Evolutionary conservation across 2,329 filamentous ascomycete species (phyloP).

Genomic region (Fusarium brachygibbosum): DNA sequence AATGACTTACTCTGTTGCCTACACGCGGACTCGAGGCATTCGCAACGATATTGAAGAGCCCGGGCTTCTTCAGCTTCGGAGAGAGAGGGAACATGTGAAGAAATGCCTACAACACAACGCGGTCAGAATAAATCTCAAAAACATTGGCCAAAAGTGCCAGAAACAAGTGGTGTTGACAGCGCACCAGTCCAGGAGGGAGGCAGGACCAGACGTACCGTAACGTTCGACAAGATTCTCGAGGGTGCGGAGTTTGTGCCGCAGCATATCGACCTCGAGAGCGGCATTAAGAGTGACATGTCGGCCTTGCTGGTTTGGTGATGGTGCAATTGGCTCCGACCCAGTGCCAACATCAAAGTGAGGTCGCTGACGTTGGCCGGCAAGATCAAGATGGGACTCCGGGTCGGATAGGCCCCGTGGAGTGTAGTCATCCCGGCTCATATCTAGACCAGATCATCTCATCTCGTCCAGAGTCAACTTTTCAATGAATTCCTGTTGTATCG

Average conservation of each 20-base stretch:
- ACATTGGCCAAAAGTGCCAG: constrained; percentile 16
- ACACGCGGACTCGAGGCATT: constrained; percentile 68
- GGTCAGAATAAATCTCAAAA: constrained; percentile 34
- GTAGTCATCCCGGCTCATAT: constrained; percentile 51
- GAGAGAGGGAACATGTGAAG: constrained; percentile 58
- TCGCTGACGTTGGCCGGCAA: constrained; percentile 55
- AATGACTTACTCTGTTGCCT: constrained; percentile 54
- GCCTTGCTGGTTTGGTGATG: constrained; percentile 63
- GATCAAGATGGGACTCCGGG: constrained; percentile 52
- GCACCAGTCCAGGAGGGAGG: constrained; percentile 26
- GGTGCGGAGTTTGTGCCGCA: constrained; percentile 67
- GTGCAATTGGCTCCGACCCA: constrained; percentile 63
- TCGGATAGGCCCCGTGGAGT: constrained; percentile 51
- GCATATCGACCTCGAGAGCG: constrained; percentile 66
- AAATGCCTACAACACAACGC: constrained; percentile 44
- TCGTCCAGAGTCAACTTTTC: constrained; percentile 47
- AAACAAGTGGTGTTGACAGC: constrained; percentile 19
- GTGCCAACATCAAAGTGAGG: constrained; percentile 66
- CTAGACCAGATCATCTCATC: constrained; percentile 51
- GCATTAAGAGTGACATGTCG: constrained; percentile 63
- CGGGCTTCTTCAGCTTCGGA: constrained; percentile 71
- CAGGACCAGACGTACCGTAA: constrained; percentile 59
- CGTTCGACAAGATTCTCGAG: constrained; percentile 63
- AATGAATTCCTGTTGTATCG: constrained; percentile 45
- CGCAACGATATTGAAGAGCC: constrained; percentile 69